phyloP scores from a whole-genome alignment of 2,329 filamentous ascomycete genomes.

The Nothophoma quercina region DNA sequence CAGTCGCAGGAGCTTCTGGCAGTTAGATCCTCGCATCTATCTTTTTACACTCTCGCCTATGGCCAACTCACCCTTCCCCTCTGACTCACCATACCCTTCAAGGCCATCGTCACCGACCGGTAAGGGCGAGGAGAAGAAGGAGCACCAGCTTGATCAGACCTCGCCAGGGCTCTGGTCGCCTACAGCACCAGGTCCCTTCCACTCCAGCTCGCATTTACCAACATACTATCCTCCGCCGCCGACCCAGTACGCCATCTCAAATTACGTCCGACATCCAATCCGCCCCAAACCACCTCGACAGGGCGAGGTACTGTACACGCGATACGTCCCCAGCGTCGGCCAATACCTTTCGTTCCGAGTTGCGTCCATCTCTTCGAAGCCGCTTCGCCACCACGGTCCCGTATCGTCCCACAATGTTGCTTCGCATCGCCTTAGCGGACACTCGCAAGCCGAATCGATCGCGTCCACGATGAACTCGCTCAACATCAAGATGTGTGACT shows the following conservation, averaged over 20 bases:
- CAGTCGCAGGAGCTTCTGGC: constrained; percentile 85
- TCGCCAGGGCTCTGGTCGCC: constrained; percentile 51
- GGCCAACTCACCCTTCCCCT: constrained; percentile 57
- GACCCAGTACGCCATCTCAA: constrained; percentile 79
- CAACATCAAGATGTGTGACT: constrained; percentile 58
- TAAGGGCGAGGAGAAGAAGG: constrained; percentile 36
- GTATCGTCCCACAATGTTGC: constrained; percentile 32
- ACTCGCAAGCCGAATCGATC: constrained; percentile 59
- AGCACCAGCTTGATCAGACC: constrained; percentile 39
- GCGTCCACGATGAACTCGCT: constrained; percentile 42
- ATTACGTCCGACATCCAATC: constrained; percentile 82
- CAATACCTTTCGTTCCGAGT: constrained; percentile 91
- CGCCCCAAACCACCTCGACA: constrained; percentile 88
- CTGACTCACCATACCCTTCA: constrained; percentile 59
- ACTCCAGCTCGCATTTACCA: constrained; percentile 82
- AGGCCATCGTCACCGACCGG: constrained; percentile 59
- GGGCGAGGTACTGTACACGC: constrained; percentile 89
- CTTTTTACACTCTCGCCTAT: constrained; percentile 81
- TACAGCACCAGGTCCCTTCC: constrained; percentile 71
- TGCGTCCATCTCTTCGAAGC: constrained; percentile 71
- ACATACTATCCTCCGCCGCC: constrained; percentile 90
- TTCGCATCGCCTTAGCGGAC: constrained; percentile 43
- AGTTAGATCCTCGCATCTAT: constrained; percentile 84
- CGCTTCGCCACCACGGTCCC: constrained; percentile 71
- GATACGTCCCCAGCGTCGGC: constrained; percentile 80